phyloP scores from a whole-genome alignment of 2,329 filamentous ascomycete species.

The Aspergillus fumigatus region DNA sequence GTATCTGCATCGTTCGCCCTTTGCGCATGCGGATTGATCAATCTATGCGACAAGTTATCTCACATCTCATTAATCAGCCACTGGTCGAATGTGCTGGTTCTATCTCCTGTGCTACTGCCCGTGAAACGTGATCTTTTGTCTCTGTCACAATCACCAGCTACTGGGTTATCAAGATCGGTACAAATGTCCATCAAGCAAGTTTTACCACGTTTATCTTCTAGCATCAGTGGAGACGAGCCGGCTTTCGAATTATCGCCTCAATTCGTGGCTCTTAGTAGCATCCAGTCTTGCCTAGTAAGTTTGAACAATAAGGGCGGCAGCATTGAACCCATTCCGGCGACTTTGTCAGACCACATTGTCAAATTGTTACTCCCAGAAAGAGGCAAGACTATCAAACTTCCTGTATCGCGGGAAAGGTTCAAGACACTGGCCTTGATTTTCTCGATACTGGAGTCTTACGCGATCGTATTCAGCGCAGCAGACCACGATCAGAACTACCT shows the following conservation, averaged over 20 bases:
- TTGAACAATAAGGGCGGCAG: conserved; percentile 29
- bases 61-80: conserved; percentile 24
- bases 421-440: conserved; percentile 26
- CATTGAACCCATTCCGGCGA: conserved; percentile 22
- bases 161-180: conserved; percentile 27
- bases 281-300: conserved; percentile 28
- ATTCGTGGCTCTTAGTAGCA: conserved; percentile 29
- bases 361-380: conserved; percentile 21
- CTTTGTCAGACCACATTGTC: conserved; percentile 27
- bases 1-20: conserved; percentile 28
- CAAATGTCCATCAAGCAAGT: conserved; percentile 27
- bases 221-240: conserved; percentile 19
- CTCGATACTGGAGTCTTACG: conserved; percentile 37
- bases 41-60: conserved; percentile 22
- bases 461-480: conserved; percentile 24
- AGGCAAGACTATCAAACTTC: not conserved
- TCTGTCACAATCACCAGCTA: conserved; percentile 17
- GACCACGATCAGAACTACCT: conserved; percentile 20
- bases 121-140: conserved; percentile 25
- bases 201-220: conserved; percentile 19
- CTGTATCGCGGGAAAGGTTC: conserved; percentile 12
- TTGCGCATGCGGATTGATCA: conserved; percentile 30
- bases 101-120: conserved; percentile 23
- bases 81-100: conserved; percentile 30
- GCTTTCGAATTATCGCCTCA: conserved; percentile 26